A percentile compares a stretch with the other conserved stretches of the same genome.
Evolutionary conservation across 1,284 basidiomycete genomes (phyloP).

Genomic region (Trichosporon asahii): DNA sequence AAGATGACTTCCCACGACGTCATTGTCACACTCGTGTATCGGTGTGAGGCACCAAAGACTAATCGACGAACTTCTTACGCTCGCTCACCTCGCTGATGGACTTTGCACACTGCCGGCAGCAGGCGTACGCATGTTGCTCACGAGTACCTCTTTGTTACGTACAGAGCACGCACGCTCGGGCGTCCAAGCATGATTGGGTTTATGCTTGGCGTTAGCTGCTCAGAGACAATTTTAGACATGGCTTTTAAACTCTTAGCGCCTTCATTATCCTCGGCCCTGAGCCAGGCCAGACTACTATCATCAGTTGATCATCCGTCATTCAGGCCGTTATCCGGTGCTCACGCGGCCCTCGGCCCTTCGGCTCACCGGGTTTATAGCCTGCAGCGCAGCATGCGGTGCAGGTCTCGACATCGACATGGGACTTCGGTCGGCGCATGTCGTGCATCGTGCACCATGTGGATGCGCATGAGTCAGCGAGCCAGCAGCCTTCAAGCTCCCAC

Average conservation of each 20-base stretch:
- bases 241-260: neutral
- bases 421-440: neutral
- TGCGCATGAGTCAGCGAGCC: neutral
- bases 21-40: neutral
- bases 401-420: neutral
- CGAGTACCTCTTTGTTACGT: neutral
- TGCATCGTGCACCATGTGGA: neutral
- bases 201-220: slow-evolving; percentile 1
- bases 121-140: neutral
- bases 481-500: neutral
- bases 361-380: neutral
- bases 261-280: neutral
- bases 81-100: neutral
- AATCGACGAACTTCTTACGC: neutral
- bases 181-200: neutral
- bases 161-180: neutral
- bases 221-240: neutral
- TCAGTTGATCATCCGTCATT: neutral
- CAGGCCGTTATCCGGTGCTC: neutral
- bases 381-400: neutral
- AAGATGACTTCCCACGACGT: neutral
- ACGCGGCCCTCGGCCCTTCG: neutral
- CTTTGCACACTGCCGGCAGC: no score
- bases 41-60: neutral
- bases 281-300: neutral